phyloP scores from a whole-genome alignment of 768 basidiomycete species.

The Boletus tomentosulus region DNA sequence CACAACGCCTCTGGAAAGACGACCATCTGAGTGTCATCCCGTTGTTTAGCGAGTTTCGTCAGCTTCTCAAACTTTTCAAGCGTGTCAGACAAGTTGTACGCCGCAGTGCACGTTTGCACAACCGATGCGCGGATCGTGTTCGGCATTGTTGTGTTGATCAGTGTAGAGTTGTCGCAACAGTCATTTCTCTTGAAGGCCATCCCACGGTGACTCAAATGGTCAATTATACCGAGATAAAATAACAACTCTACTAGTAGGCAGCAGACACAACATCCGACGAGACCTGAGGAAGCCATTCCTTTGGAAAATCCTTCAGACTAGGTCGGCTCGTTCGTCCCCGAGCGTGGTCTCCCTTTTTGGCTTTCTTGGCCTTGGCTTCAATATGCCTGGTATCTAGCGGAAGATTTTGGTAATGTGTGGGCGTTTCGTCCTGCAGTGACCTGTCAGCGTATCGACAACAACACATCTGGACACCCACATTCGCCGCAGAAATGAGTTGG shows the following conservation, averaged over 20 bases:
- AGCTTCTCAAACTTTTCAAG: slow-evolving; percentile 47
- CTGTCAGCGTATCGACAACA: slow-evolving; percentile 12
- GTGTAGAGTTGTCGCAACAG: not conserved
- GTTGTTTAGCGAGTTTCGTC: slow-evolving; percentile 41
- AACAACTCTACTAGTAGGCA: slow-evolving; percentile 9
- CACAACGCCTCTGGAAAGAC: slow-evolving; percentile 61
- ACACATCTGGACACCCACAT: slow-evolving; percentile 51
- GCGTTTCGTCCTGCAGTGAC: slow-evolving; percentile 32
- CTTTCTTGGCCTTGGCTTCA: slow-evolving; percentile 63
- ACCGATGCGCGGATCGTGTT: slow-evolving; percentile 47
- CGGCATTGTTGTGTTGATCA: slow-evolving; percentile 14
- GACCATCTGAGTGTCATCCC: slow-evolving; percentile 45
- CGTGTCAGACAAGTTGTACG: slow-evolving; percentile 43
- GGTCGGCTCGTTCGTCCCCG: slow-evolving; percentile 54
- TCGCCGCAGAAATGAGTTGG: slow-evolving; percentile 71
- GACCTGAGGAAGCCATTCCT: slow-evolving; percentile 68
- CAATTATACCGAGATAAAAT: slow-evolving; percentile 1
- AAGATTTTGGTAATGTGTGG: slow-evolving; percentile 48
- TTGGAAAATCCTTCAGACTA: slow-evolving; percentile 75
- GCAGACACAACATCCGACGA: slow-evolving; percentile 3
- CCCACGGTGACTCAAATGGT: not conserved
- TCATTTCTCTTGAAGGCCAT: no score
- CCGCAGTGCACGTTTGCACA: slow-evolving; percentile 47
- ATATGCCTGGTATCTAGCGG: slow-evolving; percentile 84
- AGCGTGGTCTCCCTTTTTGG: slow-evolving; percentile 67